Conservation (phyloP, 768 basidiomycete species). For the Phaffia australis region DNA sequence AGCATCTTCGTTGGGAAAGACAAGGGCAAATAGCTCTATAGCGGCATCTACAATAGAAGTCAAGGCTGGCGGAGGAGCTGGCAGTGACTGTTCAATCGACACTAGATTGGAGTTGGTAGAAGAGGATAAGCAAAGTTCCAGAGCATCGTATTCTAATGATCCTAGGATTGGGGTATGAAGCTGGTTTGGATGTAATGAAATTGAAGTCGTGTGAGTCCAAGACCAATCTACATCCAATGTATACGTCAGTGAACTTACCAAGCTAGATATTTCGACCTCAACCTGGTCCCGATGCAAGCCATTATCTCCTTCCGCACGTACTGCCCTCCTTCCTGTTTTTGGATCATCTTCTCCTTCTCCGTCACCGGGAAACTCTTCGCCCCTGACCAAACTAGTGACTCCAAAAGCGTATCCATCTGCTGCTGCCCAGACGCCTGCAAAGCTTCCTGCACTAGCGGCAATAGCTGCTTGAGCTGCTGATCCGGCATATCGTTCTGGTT, state of each 20-base stretch:
- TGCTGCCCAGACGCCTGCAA: slow-evolving; percentile 74
- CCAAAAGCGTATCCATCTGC: slow-evolving; percentile 87
- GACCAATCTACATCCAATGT: neutral
- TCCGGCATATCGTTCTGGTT: slow-evolving; percentile 69
- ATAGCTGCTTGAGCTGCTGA: slow-evolving; percentile 86
- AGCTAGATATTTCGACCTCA: slow-evolving; percentile 63
- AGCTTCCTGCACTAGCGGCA: slow-evolving; percentile 68
- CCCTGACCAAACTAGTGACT: slow-evolving; percentile 51
- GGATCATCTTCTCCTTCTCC: slow-evolving; percentile 85
- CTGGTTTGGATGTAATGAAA: slow-evolving; percentile 39
- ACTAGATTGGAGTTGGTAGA: slow-evolving; percentile 37
- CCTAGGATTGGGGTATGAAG: slow-evolving; percentile 66
- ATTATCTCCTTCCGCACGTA: slow-evolving; percentile 39
- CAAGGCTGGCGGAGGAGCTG: slow-evolving; percentile 61
- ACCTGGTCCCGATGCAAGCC: slow-evolving; percentile 64
- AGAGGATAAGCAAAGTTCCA: slow-evolving; percentile 47
- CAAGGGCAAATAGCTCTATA: slow-evolving; percentile 68
- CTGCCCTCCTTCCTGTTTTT: slow-evolving; percentile 50
- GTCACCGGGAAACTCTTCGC: slow-evolving; percentile 35
- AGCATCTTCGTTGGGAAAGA: slow-evolving; percentile 69
- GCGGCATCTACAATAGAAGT: slow-evolving; percentile 80
- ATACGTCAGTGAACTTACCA: slow-evolving; percentile 46
- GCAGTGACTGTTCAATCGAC: slow-evolving; percentile 33
- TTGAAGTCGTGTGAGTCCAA: neutral
- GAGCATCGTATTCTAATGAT: slow-evolving; percentile 75